A percentile compares a stretch with the other conserved stretches of the same genome.
phyloP scores from a whole-genome alignment of 306 rosid species.

The Purshia tridentata region DNA sequence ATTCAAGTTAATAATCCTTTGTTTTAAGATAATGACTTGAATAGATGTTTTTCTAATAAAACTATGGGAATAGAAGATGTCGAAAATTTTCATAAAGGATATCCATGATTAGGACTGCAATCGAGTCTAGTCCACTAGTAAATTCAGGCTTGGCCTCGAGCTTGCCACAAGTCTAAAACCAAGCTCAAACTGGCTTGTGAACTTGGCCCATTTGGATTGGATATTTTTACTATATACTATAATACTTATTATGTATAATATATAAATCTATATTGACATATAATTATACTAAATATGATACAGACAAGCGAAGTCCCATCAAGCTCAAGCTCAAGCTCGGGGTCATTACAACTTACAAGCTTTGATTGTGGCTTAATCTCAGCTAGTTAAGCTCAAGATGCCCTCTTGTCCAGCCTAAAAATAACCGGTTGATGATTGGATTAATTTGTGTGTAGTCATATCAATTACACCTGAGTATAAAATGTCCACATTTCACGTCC shows the following conservation, averaged over 20 bases:
- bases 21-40: not conserved
- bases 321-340: not conserved
- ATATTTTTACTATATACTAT: not conserved
- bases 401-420: not conserved
- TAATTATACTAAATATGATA: not conserved
- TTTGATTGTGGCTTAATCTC: not conserved
- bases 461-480: not conserved
- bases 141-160: not conserved
- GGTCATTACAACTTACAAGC: not conserved
- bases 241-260: not conserved
- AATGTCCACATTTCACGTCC: not conserved
- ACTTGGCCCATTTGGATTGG: not conserved
- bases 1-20: not conserved
- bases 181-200: not conserved
- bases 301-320: not conserved
- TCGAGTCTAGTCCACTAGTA: not conserved
- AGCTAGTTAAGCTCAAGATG: not conserved
- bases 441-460: not conserved
- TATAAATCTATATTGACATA: not conserved
- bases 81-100: not conserved
- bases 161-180: not conserved
- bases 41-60: conserved; percentile 1
- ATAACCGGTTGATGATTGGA: not conserved
- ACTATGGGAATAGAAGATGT: not conserved
- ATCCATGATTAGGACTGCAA: not conserved